Base-by-base conservation (phyloP, 345 rosid genomes). In the Cardiospermum halicacabum region DNA sequence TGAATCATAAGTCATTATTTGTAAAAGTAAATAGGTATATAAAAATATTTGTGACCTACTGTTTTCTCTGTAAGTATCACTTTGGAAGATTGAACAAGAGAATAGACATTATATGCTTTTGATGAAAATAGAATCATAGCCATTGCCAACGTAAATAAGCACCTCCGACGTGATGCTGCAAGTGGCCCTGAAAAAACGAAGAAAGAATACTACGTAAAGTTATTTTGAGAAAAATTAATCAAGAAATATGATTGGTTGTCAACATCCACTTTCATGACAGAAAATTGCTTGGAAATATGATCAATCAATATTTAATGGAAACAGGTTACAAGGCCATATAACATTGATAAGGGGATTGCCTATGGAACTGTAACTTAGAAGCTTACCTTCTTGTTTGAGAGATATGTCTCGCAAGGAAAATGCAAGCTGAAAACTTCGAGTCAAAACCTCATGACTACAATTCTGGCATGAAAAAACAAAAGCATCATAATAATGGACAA, bases 121-220 rank as follows among this genome's bases (percentile, higher is more conserved):
- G 99, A 83, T 63, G 96, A 84, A 72, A 91, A 94, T 39, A 85
- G 84, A 81, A 87, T 79, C 99, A 94, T 94, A 28, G 96, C 78
- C 56, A 85, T 84, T 72, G 96, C 83, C 85, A 94, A 66, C 49
- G 82, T 83, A 72, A 86, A 89, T 64, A 94, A 96, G 13, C 95
- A 91, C 73, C 99, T 84, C 65, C 91, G 76, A 21, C 85, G 69
- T 13, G 99, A 84, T 50, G 97, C 85, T 37, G 87, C 95, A 66
- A 94, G 83, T 50, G 84, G 80, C 61, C 85, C 99, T 91, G 85
- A 66, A 78, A 82, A 54, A 70, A 40, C 48, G n/a, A n/a, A 60
- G 56, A 11, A 10, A 28, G 70, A 22, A 16, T 31, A 58, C 40
- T 25, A 28, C 49, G 24, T 28, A 60, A 18, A 53, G 21, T 19